Percentiles rank a stretch among this genome's conserved stretches.
phyloP scores from a whole-genome alignment of 352 stramenopile species.

The Pythium oligandrum region DNA sequence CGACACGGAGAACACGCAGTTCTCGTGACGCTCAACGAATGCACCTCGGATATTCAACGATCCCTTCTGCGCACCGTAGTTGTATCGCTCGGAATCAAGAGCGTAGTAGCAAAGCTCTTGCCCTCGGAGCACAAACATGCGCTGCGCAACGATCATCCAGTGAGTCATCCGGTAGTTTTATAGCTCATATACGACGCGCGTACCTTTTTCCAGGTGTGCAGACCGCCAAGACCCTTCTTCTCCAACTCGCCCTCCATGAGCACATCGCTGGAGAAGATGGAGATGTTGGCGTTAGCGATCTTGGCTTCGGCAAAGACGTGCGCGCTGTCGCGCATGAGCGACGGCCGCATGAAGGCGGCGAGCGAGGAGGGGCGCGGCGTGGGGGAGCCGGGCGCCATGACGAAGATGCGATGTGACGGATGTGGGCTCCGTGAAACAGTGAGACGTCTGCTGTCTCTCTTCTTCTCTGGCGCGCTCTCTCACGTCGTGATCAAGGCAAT shows the following conservation, averaged over 20 bases:
- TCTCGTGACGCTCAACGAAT: conserved; percentile 45
- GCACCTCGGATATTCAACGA: conserved; percentile 46
- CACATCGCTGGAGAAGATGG: conserved; percentile 59
- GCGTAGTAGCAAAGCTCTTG: conserved; percentile 73
- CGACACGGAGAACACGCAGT: conserved; percentile 24
- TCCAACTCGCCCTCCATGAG: conserved; percentile 66
- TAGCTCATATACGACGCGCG: conserved; percentile 4
- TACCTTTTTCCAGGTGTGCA: conserved; percentile 71
- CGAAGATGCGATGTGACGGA: conserved; percentile 1
- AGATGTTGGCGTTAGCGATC: conserved; percentile 44
- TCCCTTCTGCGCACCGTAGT: conserved; percentile 56
- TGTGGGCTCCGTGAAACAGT: not conserved
- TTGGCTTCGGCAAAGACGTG: conserved; percentile 64
- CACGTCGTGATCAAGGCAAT: no score
- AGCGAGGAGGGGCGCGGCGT: not conserved
- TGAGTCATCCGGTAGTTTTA: no score
- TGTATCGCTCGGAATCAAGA: conserved; percentile 34
- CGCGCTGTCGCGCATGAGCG: conserved; percentile 41
- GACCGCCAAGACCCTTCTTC: conserved; percentile 58
- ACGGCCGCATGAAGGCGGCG: conserved; percentile 25
- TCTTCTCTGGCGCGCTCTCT: no score
- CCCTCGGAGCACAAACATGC: conserved; percentile 64
- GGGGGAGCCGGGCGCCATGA: conserved; percentile 2
- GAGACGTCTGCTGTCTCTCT: no score
- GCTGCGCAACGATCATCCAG: conserved; percentile 17